Evolutionary conservation across 106 monocot genomes (phyloP), one percentile per base, ranked within the genome.

Genomic region (Xerophyta viscosa): DNA sequence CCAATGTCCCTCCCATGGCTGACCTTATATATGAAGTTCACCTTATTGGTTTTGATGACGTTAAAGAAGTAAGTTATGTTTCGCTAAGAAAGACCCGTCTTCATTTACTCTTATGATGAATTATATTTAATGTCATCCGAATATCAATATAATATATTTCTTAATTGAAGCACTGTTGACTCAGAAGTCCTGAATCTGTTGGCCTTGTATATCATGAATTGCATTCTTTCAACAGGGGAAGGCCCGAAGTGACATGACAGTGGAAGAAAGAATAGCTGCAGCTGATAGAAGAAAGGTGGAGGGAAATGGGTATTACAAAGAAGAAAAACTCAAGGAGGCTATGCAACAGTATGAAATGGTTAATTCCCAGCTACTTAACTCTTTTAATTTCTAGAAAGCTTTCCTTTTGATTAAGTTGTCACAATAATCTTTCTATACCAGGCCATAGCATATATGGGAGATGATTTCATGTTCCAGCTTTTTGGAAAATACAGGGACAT

Each of bases 301-400:
- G 50, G 94, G 94, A 19, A 96, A 96, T 62, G 50, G 29, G 25
- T 81, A 72, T 46, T 96, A 81, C 55, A 84, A 78, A 64, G 84
- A 96, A 50, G 81, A 88, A 46, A 96, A 88, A 61, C 57, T 88
- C 45, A 69, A 77, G 48, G 88, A 88, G 72, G 94, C 94, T 24
- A 96, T 96, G 88, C 94, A 96, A 68, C 94, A 96, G 64, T 96
- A 96, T 84, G 94, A 88, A 85, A 96, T 96, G 94, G 88, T 96
- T 63, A 58, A 8, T 6, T 33, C n/a, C n/a, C n/a, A n/a, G n/a
- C n/a, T n/a, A n/a, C n/a, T n/a, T n/a, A n/a, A n/a, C n/a, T n/a
- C n/a, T n/a, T n/a, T n/a, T 33, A 33, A 5, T 33, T 33, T 33
- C 11, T 33, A 11, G 11, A 11, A 5, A 33, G 33, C 33, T 33